Evolutionary conservation across 2,329 filamentous ascomycete genomes (phyloP).

Genomic region (Xylariaceae sp.): DNA sequence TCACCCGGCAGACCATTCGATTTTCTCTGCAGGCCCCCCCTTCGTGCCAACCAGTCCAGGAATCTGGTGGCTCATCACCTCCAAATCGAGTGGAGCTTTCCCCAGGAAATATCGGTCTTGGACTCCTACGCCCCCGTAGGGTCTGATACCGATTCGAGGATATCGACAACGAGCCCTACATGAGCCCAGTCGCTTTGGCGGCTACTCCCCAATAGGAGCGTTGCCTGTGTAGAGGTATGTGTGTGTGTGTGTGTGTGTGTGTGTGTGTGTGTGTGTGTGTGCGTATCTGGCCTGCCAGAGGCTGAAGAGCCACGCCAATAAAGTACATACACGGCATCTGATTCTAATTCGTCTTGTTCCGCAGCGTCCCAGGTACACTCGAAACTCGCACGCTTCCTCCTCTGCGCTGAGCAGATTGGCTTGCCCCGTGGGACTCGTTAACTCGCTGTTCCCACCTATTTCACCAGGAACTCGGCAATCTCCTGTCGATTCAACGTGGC

Average conservation of each 20-base stretch:
- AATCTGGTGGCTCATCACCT: constrained; percentile 27
- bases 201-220: constrained; percentile 22
- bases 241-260: too few relatives aligned
- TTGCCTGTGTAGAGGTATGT: constrained; percentile 29
- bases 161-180: constrained; percentile 24
- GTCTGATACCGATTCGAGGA: constrained; percentile 28
- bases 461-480: constrained; percentile 42
- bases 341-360: constrained; percentile 20
- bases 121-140: constrained; percentile 21
- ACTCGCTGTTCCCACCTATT: constrained; percentile 52
- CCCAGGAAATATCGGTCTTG: constrained; percentile 25
- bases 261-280: too few relatives aligned
- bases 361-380: constrained; percentile 36
- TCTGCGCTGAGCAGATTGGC: constrained; percentile 30
- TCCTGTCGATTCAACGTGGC: constrained; percentile 40
- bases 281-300: too few relatives aligned
- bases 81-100: constrained; percentile 24
- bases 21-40: constrained; percentile 13
- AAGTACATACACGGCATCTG: constrained; percentile 1
- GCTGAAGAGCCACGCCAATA: neutral
- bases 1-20: constrained; percentile 15
- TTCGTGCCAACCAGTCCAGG: constrained; percentile 23
- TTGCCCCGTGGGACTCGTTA: constrained; percentile 54
- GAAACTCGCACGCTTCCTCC: constrained; percentile 36
- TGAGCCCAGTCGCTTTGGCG: constrained; percentile 23